phyloP scores from a whole-genome alignment of 805 yeast genomes.

The Candida pseudofarinosa region DNA sequence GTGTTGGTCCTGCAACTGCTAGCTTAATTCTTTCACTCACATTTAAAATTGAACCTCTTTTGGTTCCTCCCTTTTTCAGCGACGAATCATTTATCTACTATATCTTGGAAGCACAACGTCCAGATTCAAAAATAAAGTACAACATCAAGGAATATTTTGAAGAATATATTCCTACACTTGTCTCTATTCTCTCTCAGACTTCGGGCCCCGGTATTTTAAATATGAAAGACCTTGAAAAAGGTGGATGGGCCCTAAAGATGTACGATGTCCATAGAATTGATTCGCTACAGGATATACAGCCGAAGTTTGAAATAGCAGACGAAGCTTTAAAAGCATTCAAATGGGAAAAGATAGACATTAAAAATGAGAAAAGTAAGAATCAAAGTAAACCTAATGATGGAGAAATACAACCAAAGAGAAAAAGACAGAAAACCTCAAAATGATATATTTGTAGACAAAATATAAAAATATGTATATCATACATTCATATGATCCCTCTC shows the following conservation, averaged over 20 bases:
- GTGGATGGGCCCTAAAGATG: slow-evolving; percentile 36
- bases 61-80: slow-evolving; percentile 45
- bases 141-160: slow-evolving; percentile 39
- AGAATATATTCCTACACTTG: slow-evolving; percentile 23
- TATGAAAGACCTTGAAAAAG: slow-evolving; percentile 23
- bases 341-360: neutral
- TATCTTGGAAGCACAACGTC: slow-evolving; percentile 21
- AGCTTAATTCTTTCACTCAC: slow-evolving; percentile 38
- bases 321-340: neutral
- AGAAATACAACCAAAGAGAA: neutral
- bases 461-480: slow-evolving; percentile 6
- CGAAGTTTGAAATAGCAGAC: slow-evolving; percentile 12
- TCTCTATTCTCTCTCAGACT: slow-evolving; percentile 9
- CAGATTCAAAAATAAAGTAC: slow-evolving; percentile 35
- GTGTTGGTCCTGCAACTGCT: slow-evolving; percentile 52
- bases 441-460: neutral
- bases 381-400: neutral
- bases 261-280: slow-evolving; percentile 21
- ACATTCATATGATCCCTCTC: slow-evolving; percentile 32
- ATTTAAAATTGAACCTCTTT: slow-evolving; percentile 10
- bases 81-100: slow-evolving; percentile 43
- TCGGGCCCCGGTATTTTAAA: slow-evolving; percentile 2
- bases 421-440: neutral
- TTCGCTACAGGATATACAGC: slow-evolving; percentile 20
- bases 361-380: neutral